phyloP scores from a whole-genome alignment of 495 filamentous ascomycete genomes.

The Neurospora sp. region DNA sequence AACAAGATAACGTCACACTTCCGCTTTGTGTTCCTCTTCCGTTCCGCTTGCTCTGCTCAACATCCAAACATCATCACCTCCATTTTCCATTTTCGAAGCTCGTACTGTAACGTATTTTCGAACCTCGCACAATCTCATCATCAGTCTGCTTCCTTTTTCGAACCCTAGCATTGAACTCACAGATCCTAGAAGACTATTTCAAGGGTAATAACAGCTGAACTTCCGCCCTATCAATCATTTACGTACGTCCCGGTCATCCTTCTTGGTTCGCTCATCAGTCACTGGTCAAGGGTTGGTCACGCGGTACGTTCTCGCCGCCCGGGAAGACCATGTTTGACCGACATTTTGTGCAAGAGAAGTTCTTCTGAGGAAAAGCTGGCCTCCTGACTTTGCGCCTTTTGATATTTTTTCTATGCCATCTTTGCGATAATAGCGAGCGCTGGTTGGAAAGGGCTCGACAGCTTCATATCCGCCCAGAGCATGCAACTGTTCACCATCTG shows the following conservation, averaged over 20 bases:
- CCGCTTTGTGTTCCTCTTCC: background rate
- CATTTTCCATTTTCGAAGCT: background rate
- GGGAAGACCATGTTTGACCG: background rate
- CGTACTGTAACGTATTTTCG: background rate
- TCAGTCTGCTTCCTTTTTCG: background rate
- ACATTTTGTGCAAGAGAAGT: background rate
- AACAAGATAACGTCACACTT: background rate
- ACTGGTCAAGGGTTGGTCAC: conserved; percentile 6
- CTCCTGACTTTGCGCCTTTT: background rate
- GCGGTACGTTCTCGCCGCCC: conserved; percentile 5
- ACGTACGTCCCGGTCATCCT: background rate
- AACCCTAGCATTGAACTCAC: background rate
- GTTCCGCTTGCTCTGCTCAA: background rate
- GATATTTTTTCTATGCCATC: background rate
- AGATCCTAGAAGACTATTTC: background rate
- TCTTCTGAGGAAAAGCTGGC: background rate
- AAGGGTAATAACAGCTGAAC: background rate
- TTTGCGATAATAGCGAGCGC: background rate
- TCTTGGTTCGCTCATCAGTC: background rate
- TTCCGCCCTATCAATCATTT: background rate
- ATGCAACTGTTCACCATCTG: background rate
- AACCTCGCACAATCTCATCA: background rate
- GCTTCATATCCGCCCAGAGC: background rate
- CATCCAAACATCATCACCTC: background rate
- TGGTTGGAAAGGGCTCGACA: background rate